Conservation (phyloP, 225 moss, liverwort and hornwort species). For the Pseudisothecium myosuroides region DNA sequence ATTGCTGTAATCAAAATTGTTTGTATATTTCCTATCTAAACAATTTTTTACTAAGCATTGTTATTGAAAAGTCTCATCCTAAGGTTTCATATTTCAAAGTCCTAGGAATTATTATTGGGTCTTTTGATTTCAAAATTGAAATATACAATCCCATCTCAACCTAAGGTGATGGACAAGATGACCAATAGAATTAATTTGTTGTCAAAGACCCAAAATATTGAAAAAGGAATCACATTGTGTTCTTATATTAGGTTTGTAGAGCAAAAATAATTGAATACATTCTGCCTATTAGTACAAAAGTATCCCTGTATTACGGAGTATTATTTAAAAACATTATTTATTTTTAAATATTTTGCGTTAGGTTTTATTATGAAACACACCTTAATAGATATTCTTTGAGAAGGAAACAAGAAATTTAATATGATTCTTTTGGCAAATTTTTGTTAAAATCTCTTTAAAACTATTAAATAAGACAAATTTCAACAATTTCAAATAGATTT, state of each 20-base stretch:
- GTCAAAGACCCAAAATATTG: background rate
- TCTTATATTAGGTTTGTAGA: background rate
- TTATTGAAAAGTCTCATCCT: background rate
- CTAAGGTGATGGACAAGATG: accelerated
- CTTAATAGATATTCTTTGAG: background rate
- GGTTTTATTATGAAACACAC: background rate
- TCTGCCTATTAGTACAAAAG: accelerated
- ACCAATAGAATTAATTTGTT: background rate
- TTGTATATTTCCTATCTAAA: accelerated
- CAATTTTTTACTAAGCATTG: too few species aligned
- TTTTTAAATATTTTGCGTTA: too few species aligned
- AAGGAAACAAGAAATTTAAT: background rate
- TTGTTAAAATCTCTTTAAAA: background rate
- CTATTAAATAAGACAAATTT: background rate
- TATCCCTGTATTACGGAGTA: background rate
- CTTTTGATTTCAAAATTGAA: background rate
- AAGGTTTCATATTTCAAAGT: background rate
- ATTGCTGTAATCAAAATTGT: background rate
- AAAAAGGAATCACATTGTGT: background rate
- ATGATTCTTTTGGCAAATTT: background rate
- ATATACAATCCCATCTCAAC: accelerated
- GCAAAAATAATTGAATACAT: background rate
- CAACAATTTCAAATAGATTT: background rate
- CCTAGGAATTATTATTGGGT: background rate
- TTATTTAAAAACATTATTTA: too few species aligned